Base-by-base conservation (phyloP, 2,329 filamentous ascomycete species). In the Daldinia sp. region DNA sequence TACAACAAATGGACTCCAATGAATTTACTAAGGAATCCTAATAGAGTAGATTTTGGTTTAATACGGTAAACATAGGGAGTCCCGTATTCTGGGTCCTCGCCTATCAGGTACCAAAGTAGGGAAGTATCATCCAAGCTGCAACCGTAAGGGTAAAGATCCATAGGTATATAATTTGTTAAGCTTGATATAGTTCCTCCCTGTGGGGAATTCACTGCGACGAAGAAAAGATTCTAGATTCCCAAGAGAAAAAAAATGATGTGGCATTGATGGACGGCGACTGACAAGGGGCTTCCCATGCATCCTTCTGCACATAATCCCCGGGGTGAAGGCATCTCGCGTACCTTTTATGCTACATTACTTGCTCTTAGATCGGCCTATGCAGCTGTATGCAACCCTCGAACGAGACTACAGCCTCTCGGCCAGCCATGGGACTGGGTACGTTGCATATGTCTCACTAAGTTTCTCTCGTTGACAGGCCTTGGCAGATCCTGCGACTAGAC, bases 311-410 rank as follows among this genome's bases (percentile, higher is more conserved):
- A 48, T 15, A 47, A 49, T 58, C 53, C 62, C 61, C 61, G 64
- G 52, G 29, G 30, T 32, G 25, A 60, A 35, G 59, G 63, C 50
- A 50, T 59, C 56, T 53, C 34, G 49, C 61, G 61, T 56, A 57
- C 29, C 39, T 57, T n/a, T 51, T 19, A 55, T 63, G 56, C 43
- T 45, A 53, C 32, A 53, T 52, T 62, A 52, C 63, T 30, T 56
- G 48, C 49, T 27, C 45, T 25, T 30, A 21, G 41, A 60, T 49
- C 59, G 32, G 48, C 23, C 41, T 34, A 55, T 58, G 56, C 56
- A 66, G 60, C 56, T 51, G 56, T 63, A 66, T 64, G 64, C 61
- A 59, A 66, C 61, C 64, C 55, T 59, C 50, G 60, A 52, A 61
- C 62, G 62, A 55, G 58, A 4, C 17, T 27, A 47, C 50, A 32